Conservation (phyloP, 129 eudicot species). For the Tanacetum coccineum region DNA sequence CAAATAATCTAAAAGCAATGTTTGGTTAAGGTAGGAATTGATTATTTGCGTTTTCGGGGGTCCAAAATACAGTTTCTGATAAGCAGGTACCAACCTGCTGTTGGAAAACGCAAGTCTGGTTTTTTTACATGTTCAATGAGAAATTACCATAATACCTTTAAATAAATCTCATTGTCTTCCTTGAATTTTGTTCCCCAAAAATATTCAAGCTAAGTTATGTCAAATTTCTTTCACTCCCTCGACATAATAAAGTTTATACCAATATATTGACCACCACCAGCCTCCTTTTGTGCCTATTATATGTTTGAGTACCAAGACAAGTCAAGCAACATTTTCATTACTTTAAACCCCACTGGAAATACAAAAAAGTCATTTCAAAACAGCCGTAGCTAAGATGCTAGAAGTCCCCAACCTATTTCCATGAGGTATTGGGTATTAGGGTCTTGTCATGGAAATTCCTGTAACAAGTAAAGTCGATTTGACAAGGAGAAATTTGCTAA, state of each 20-base stretch:
- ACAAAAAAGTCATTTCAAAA: constrained; percentile 86
- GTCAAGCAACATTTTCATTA: constrained; percentile 81
- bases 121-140: too few species aligned
- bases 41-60: too few species aligned
- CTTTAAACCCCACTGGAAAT: constrained; percentile 69
- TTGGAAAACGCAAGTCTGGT: too few species aligned
- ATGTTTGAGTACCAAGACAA: constrained; percentile 87
- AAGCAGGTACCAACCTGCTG: too few species aligned
- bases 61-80: too few species aligned
- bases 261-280: constrained; percentile 91
- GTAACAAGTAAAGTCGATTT: constrained; percentile 88
- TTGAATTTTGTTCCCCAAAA: too few species aligned
- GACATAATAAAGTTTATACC: constrained; percentile 84
- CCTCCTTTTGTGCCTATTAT: constrained; percentile 99
- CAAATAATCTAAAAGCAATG: too few species aligned
- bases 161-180: too few species aligned
- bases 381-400: constrained; percentile 94
- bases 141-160: too few species aligned
- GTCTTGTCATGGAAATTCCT: constrained; percentile 44
- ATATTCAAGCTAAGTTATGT: too few species aligned
- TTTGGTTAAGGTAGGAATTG: too few species aligned
- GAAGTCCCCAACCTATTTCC: constrained; percentile 98
- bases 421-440: constrained; percentile 61
- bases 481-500: constrained; percentile 91
- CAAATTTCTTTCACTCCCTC: too few species aligned